Base-by-base conservation (phyloP, 2,329 filamentous ascomycete genomes). In the Tricladium varicosporioides region DNA sequence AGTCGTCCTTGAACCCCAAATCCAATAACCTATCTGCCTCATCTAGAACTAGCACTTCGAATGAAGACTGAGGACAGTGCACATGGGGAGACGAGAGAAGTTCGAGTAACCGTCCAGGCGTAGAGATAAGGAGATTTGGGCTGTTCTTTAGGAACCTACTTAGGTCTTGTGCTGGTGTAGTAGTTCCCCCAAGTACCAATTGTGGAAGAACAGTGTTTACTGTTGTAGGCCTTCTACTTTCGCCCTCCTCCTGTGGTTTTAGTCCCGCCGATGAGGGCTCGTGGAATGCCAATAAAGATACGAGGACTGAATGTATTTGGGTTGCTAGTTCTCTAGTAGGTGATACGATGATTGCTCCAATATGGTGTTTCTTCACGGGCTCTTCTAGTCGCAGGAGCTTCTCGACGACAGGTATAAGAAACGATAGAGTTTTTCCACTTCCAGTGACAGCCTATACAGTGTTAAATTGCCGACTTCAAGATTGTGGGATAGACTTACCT, bases 1-100 rank as follows among this genome's bases (percentile, higher is more conserved):
- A 74, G 64, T 96, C 92, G 55, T 90, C 87, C 72, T 95, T 94
- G 74, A 99, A 97, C 5, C 95, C 94, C 18, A 97, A 80, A 73
- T 99, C 94, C 10, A 99, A 79, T 22, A 99, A 77, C 58, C 94
- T 83, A 73, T 99, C 94, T 50, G 93, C 94, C 75, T 99, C 94
- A 69, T 99, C 94, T 36, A 99, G 81, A 2, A 99, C 89, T 10
- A 99, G 82, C 50, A 91, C 85, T 71, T 99, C 93, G 64, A 99
- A 97, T 0, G 90, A 90, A 1, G 90, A 92, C 60, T 93, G 88
- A 0, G 91, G 86, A 65, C 90, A 92, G 71, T 95, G 90, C 13
- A 96, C 92, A 68, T 96, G 88, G 1, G 87, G 89, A 1, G 91
- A 96, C 0, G 88, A 86, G 4, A 99, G 79, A 0, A 99, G 82